These are phyloP conservation scores for Talinum fruticosum DNA, from an alignment of 148 eudicot genomes.

Conservation along the genomic window DNA sequence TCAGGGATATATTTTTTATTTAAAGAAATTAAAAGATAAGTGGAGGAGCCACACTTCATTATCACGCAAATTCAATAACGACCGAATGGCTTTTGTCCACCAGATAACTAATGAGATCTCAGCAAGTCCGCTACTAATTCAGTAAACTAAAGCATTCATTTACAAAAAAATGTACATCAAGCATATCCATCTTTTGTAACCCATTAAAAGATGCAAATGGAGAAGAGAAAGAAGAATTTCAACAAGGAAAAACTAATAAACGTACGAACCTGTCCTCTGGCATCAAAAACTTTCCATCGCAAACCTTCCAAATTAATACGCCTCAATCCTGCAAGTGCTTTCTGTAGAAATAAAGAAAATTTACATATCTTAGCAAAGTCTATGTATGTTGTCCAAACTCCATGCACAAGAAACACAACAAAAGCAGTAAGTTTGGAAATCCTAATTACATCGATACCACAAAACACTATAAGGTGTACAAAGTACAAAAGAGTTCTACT, in stretches of 20 bases:
- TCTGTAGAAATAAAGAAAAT: too few relatives aligned
- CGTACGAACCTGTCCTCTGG: slow-evolving; percentile 64
- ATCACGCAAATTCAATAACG: background rate
- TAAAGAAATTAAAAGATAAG: background rate
- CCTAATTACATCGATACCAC: too few relatives aligned
- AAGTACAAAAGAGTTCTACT: too few relatives aligned
- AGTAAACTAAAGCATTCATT: background rate
- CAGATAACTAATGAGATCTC: background rate
- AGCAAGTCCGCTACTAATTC: background rate
- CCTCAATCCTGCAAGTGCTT: too few relatives aligned
- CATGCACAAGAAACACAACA: too few relatives aligned
- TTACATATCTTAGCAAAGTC: too few relatives aligned
- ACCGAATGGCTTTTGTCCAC: background rate
- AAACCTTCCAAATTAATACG: too few relatives aligned
- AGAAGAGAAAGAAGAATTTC: background rate
- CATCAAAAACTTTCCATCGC: too few relatives aligned
- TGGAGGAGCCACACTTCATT: background rate
- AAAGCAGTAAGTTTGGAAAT: too few relatives aligned
- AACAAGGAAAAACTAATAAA: background rate
- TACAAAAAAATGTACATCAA: background rate
- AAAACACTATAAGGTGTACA: too few relatives aligned
- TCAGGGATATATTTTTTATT: background rate
- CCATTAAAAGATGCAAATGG: background rate
- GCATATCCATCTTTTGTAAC: background rate
- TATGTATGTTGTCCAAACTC: too few relatives aligned